These are phyloP conservation scores for Neurospora cerealis DNA, from an alignment of 495 filamentous ascomycete species.

Conservation along the genomic window DNA sequence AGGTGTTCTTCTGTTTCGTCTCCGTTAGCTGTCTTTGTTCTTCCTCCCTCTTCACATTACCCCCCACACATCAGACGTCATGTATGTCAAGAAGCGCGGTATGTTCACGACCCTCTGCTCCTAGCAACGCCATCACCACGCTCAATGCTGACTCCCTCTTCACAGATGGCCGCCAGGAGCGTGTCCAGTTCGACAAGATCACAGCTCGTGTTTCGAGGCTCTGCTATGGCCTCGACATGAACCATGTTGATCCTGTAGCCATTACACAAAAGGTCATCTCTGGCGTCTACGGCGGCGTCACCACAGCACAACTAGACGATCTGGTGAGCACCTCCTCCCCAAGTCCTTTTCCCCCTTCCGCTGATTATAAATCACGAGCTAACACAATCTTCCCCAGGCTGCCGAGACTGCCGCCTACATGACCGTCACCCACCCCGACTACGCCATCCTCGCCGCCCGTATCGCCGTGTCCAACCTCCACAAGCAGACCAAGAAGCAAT, in stretches of 20 bases:
- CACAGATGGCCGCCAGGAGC: constrained; percentile 96
- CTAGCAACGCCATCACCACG: neutral
- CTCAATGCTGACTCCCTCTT: constrained; percentile 12
- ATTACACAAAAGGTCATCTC: constrained; percentile 99
- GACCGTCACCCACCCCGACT: constrained; percentile 98
- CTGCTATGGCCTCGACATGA: constrained; percentile 92
- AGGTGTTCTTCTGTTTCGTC: neutral
- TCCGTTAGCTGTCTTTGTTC: neutral
- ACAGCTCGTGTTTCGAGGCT: constrained; percentile 94
- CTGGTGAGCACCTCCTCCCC: constrained; percentile 51
- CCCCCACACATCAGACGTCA: constrained; percentile 22
- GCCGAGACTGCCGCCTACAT: constrained; percentile 99
- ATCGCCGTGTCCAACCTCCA: constrained; percentile 99
- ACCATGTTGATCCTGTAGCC: constrained; percentile 94
- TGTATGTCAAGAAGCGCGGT: constrained; percentile 54
- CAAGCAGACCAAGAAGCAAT: constrained; percentile 99
- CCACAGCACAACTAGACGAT: constrained; percentile 91
- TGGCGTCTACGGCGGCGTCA: constrained; percentile 97
- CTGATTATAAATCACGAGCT: constrained; percentile 1
- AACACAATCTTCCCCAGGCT: constrained; percentile 46
- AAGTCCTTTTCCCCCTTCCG: neutral
- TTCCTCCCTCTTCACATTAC: neutral
- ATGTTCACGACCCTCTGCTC: constrained; percentile 16
- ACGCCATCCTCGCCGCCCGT: constrained; percentile 95
- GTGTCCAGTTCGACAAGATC: constrained; percentile 99